Base-by-base conservation (phyloP, 2,329 filamentous ascomycete genomes). In the Arachnopeziza araneosa region DNA sequence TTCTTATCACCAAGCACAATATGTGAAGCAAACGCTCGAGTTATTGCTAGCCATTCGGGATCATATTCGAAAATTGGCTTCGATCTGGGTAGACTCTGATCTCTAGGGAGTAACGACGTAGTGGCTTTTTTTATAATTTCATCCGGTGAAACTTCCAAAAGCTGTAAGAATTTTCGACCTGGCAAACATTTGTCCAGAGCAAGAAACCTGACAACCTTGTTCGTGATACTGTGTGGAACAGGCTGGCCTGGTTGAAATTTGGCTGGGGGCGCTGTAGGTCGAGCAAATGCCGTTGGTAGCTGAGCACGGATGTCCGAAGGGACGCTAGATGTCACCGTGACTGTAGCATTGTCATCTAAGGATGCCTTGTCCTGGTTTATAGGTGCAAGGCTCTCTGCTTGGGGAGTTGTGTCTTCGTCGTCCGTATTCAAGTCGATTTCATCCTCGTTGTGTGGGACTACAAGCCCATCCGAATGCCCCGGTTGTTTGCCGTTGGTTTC, bases 1-100 rank as follows among this genome's bases (percentile, higher is more conserved):
- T 75, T 71, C 5, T 78, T 79, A 64, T 88, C 79, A 60, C 90
- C 89, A 48, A 93, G 77, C 1, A 77, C 74, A 1, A 95, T 79
- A 50, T 84, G 80, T 2, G 78, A 68, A 50, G 89, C 84, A 70
- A 98, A 96, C 8, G 86, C 88, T 50, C 93, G 89, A 14, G 88
- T 93, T 64, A 99, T 97, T 50, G 95, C 89, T 8, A 99, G 85
- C 93, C 93, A 99, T 76, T 99, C 95, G 12, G 87, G 85, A 73
- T 99, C 95, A 72, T 99, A 98, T 55, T 71, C 67, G 50, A 72
- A 70, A 54, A 64, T 69, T 17, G 61, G 64, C 52, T 66, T 68
- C 51, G 14, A 12, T 24, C 17, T 24, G 3, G n/a, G 8, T 3
- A 12, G n/a, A 32, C 14, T 51, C 17, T 56, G 55, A 44, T 19